Evolutionary conservation across 2,329 filamentous ascomycete species (phyloP).

Genomic region (Phyllosticta capitalensis): DNA sequence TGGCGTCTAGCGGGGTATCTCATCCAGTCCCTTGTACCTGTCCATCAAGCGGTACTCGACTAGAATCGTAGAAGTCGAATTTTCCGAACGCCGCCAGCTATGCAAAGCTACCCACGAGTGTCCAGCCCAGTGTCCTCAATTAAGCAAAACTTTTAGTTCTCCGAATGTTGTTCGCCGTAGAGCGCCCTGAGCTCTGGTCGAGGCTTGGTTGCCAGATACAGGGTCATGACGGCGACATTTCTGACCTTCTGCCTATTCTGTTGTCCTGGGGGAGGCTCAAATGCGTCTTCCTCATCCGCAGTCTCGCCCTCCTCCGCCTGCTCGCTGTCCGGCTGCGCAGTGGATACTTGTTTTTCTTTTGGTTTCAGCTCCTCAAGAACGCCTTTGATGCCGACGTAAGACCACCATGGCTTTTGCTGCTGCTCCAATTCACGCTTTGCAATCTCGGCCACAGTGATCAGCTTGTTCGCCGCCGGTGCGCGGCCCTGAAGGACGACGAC

Average conservation of each 20-base stretch:
- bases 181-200: constrained; percentile 47
- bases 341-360: neutral
- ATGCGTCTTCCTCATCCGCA: constrained; percentile 35
- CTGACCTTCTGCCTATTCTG: constrained; percentile 38
- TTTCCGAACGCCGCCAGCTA: neutral
- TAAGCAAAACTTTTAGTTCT: neutral
- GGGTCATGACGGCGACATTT: constrained; percentile 46
- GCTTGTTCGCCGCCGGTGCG: constrained; percentile 43
- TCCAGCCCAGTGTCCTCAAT: neutral
- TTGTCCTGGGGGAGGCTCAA: constrained; percentile 46
- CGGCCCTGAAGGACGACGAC: neutral
- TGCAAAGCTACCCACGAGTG: neutral
- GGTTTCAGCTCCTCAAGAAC: constrained; percentile 16
- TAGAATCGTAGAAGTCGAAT: neutral
- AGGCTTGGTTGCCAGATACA: constrained; percentile 48
- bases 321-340: neutral
- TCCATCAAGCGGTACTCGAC: neutral
- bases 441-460: constrained; percentile 60
- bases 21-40: neutral
- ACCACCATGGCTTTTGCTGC: constrained; percentile 38
- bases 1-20: constrained; percentile 1
- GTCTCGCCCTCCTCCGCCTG: neutral
- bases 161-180: constrained; percentile 23
- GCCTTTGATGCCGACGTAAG: constrained; percentile 23
- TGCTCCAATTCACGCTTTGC: constrained; percentile 29